Base-by-base conservation (phyloP, 2,329 filamentous ascomycete genomes). In the Trichoderma oligosporum region DNA sequence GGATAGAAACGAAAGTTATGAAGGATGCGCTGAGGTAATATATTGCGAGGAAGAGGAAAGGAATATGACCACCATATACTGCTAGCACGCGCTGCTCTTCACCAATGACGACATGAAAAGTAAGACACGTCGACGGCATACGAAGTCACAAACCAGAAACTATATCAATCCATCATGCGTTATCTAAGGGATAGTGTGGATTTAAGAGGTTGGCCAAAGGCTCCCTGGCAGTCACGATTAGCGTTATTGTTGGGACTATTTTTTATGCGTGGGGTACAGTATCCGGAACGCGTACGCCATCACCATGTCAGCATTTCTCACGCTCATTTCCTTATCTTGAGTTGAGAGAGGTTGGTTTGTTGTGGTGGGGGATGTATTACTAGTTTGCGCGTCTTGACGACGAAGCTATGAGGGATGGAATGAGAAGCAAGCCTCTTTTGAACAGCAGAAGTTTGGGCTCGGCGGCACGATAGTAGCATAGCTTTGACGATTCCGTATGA, bases 231-330 rank as follows among this genome's bases (percentile, higher is more conserved):
- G 12, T 25, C 8, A 12, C 24, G 27, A 42, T 42, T 52, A 36
- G 48, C 36, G 27, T 25, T n/a, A 11, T 5, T 39, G 6, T 5
- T n/a, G 41, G 52, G 38, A 46, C 52, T 11, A 6, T 31, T 46
- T 55, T 55, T 46, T 35, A 25, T 29, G n/a, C n/a, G 41, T 55
- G 39, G 51, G 51, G 52, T 55, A 55, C 52, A 22, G 39, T 45
- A 55, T 46, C 52, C 52, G 52, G 52, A 55, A 55, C 52, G 52
- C 52, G 52, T 44, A 46, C 7, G 52, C 52, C 25, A 27, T 20
- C 22, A 36, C 22, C 11, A 46, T 20, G 22, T 46, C 39, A 20
- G 51, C 51, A 29, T 4, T 27, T 36, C 11, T 5, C 16, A 24
- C 25, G 18, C 7, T 20, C 20, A 29, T 38, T 3, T n/a, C 11